Percentiles rank a stretch among this genome's conserved stretches.
phyloP scores from a whole-genome alignment of 1,284 basidiomycete genomes.

The Exsudoporus floridanus region DNA sequence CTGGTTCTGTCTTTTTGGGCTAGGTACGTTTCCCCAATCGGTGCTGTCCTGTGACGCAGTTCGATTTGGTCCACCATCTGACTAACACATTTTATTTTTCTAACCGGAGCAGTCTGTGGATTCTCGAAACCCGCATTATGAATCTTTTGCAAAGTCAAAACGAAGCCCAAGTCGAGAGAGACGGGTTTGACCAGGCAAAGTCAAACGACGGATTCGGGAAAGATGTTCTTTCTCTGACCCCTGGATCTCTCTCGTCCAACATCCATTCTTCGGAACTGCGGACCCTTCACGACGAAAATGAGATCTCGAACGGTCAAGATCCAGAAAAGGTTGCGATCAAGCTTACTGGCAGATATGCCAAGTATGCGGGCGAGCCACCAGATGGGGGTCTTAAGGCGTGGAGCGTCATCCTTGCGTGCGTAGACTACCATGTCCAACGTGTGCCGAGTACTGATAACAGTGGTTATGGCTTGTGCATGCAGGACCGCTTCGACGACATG shows the following conservation, averaged over 20 bases:
- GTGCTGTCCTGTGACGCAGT: neutral
- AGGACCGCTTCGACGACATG: conserved; percentile 24
- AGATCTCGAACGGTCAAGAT: neutral
- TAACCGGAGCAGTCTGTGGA: neutral
- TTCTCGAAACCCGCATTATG: neutral
- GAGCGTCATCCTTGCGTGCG: conserved; percentile 49
- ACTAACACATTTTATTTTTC: neutral
- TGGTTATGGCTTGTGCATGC: neutral
- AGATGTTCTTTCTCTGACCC: neutral
- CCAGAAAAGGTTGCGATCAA: conserved; percentile 13
- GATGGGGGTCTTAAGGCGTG: conserved; percentile 57
- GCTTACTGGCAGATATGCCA: conserved; percentile 16
- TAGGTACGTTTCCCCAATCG: neutral
- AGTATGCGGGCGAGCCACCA: conserved; percentile 33
- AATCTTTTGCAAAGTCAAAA: neutral
- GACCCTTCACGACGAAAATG: conserved; percentile 9
- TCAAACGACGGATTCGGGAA: neutral
- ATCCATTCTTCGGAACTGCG: neutral
- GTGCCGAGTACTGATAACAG: conserved; percentile 6
- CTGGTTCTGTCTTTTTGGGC: neutral
- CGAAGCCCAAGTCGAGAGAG: neutral
- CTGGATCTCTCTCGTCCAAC: neutral
- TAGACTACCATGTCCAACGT: neutral
- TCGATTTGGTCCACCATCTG: neutral
- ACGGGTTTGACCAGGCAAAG: neutral